Base-by-base conservation (phyloP, 1,284 basidiomycete genomes). In the Malassezia sympodialis region DNA sequence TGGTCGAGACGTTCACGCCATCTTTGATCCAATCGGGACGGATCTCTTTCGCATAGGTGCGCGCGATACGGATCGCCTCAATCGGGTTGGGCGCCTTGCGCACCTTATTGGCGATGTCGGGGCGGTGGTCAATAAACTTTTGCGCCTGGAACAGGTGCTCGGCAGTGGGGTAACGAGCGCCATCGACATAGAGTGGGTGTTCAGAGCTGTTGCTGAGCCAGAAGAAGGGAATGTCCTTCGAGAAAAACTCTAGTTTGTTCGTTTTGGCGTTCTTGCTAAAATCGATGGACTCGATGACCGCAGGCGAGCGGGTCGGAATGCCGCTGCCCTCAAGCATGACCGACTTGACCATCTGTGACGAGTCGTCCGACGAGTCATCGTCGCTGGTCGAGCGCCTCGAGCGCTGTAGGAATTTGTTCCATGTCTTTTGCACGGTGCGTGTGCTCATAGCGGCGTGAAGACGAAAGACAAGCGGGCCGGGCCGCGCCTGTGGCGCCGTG, bases 111-210 rank as follows among this genome's bases (percentile, higher is more conserved):
- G 62, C 66, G 14, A 69, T 47, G 1, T 65, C 58, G 0, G 66
- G 63, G n/a, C 53, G 56, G 27, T 59, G 43, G 11, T 61, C 62
- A 4, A 62, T 28, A 46, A 69, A 68, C 19, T 68, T 68, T 27
- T 58, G 46, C 12, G 63, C 51, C 51, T 68, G 67, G 53, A 68
- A 68, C 3, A 67, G 53, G 50, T 68, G 67, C 47, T 68, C 67
- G 1, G 68, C 62, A 0, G 68, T 65, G 0, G 65, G 49, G 41
- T 69, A 69, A 5, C 51, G 45, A 5, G 62, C 48, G 19, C 48
- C 49, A 45, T 69, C 65, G 37, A 50, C 48, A 31, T 40, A 30
- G 11, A 69, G 55, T 3, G 65, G 51, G 44, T 65, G 52, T 23
- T 53, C 48, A 5, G 58, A 56, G 23, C 24, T 42, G 48, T 67